A percentile compares a stretch with the other conserved stretches of the same genome.
phyloP scores from a whole-genome alignment of 2,329 filamentous ascomycete species.

The Diaporthe aspalathi region DNA sequence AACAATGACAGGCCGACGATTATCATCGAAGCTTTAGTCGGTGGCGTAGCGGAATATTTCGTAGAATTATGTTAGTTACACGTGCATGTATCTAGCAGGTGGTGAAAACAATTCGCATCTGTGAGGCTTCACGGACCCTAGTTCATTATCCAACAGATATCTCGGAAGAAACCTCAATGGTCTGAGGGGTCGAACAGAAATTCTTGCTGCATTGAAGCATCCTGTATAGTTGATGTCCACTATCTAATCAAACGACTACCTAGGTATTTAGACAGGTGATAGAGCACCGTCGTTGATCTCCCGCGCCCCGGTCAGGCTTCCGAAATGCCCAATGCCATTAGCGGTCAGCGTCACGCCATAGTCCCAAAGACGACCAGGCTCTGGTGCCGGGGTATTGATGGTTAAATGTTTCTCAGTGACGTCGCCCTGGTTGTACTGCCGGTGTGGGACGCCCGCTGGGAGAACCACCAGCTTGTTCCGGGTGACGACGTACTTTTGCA shows the following conservation, averaged over 20 bases:
- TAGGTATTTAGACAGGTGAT: background rate
- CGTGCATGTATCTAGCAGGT: background rate
- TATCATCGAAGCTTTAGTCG: background rate
- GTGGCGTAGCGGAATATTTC: background rate
- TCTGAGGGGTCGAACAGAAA: background rate
- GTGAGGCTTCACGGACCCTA: background rate
- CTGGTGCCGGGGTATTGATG: conserved; percentile 1
- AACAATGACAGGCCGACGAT: too few species aligned
- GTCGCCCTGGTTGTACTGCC: background rate
- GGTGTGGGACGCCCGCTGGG: background rate
- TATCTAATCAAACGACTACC: background rate
- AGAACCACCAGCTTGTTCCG: conserved; percentile 1
- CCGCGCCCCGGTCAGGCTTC: background rate
- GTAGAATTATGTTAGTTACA: background rate
- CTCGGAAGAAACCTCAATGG: background rate
- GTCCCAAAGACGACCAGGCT: conserved; percentile 3
- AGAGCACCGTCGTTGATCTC: background rate
- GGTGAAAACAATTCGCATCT: background rate
- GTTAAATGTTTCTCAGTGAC: conserved; percentile 4
- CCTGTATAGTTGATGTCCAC: background rate
- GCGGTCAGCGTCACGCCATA: background rate
- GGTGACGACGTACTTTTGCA: background rate
- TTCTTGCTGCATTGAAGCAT: background rate
- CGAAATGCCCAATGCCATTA: background rate
- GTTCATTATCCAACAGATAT: too few species aligned